Evolutionary conservation across 2,329 filamentous ascomycete species (phyloP).

Genomic region (Gaeumannomyces tritici): DNA sequence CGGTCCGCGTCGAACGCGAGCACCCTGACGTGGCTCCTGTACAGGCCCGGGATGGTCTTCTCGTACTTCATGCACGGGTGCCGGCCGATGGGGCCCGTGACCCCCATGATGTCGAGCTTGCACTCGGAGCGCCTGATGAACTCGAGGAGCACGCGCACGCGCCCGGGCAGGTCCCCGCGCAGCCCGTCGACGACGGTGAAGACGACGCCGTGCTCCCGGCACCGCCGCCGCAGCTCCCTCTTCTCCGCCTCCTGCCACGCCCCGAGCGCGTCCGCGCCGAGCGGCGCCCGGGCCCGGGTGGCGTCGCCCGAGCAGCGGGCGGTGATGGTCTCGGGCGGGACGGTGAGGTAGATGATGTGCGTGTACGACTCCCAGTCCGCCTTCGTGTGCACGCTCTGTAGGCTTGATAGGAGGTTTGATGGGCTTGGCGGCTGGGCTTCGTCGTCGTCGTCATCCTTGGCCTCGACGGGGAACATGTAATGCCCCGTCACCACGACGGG

Average conservation of each 20-base stretch:
- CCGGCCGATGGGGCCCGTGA: slow-evolving; percentile 21
- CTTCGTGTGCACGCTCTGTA: slow-evolving; percentile 26
- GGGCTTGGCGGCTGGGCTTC: slow-evolving; percentile 2
- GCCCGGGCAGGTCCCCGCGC: not conserved
- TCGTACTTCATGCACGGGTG: slow-evolving; percentile 13
- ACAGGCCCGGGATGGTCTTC: slow-evolving; percentile 15
- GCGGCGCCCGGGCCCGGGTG: slow-evolving; percentile 20
- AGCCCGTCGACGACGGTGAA: slow-evolving; percentile 22
- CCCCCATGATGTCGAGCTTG: slow-evolving; percentile 23
- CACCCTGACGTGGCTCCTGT: slow-evolving; percentile 14
- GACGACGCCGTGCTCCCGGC: slow-evolving; percentile 32
- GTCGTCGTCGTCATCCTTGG: slow-evolving; percentile 11
- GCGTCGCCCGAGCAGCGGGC: slow-evolving; percentile 27
- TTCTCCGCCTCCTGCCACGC: slow-evolving; percentile 40
- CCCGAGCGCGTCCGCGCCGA: slow-evolving; percentile 25
- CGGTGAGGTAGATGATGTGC: slow-evolving; percentile 48
- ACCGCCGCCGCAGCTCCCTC: slow-evolving; percentile 29
- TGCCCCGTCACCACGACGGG: slow-evolving; percentile 44
- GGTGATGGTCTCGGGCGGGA: slow-evolving; percentile 23
- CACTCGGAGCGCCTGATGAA: slow-evolving; percentile 20
- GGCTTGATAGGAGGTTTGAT: too few relatives aligned
- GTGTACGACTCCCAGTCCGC: slow-evolving; percentile 38
- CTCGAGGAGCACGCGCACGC: slow-evolving; percentile 23
- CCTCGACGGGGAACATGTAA: slow-evolving; percentile 34
- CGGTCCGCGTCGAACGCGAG: slow-evolving; percentile 50